A percentile compares a stretch with the other conserved stretches of the same genome.
These are phyloP conservation scores for Phytophthora melonis DNA, from an alignment of 352 stramenopile species.

Conservation along the genomic window DNA sequence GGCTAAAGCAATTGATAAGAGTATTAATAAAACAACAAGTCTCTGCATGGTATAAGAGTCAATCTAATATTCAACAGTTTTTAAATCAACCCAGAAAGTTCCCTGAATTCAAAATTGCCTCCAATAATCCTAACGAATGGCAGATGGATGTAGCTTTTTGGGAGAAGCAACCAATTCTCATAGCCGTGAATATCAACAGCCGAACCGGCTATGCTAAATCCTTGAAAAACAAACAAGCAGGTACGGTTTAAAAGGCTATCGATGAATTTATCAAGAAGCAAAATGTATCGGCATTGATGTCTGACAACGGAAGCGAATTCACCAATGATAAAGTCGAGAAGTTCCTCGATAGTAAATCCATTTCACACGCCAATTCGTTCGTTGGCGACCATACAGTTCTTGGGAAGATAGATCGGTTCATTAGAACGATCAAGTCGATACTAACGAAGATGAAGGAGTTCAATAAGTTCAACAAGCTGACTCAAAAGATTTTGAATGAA, in stretches of 20 bases:
- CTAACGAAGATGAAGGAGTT: slow-evolving; percentile 20
- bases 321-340: not conserved
- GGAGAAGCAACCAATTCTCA: too few relatives aligned
- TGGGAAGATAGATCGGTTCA: slow-evolving; percentile 43
- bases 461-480: slow-evolving; percentile 25
- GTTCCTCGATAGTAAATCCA: slow-evolving; percentile 16
- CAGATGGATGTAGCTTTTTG: too few relatives aligned
- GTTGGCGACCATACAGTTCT: slow-evolving; percentile 28
- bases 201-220: too few relatives aligned
- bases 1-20: slow-evolving; percentile 2
- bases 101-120: too few relatives aligned
- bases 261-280: too few relatives aligned
- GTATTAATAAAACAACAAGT: slow-evolving; percentile 15
- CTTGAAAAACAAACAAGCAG: too few relatives aligned
- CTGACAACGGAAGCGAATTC: too few relatives aligned
- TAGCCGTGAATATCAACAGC: too few relatives aligned
- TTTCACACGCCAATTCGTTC: slow-evolving; percentile 33
- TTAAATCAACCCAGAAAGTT: slow-evolving; percentile 8
- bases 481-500: slow-evolving; percentile 10
- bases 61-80: slow-evolving; percentile 23
- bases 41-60: slow-evolving; percentile 25
- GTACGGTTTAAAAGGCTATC: too few relatives aligned
- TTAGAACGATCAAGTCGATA: slow-evolving; percentile 30
- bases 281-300: too few relatives aligned
- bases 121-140: too few relatives aligned